Base-by-base conservation (phyloP, 2,329 filamentous ascomycete genomes). In the Chrysosporium keratinophilum region DNA sequence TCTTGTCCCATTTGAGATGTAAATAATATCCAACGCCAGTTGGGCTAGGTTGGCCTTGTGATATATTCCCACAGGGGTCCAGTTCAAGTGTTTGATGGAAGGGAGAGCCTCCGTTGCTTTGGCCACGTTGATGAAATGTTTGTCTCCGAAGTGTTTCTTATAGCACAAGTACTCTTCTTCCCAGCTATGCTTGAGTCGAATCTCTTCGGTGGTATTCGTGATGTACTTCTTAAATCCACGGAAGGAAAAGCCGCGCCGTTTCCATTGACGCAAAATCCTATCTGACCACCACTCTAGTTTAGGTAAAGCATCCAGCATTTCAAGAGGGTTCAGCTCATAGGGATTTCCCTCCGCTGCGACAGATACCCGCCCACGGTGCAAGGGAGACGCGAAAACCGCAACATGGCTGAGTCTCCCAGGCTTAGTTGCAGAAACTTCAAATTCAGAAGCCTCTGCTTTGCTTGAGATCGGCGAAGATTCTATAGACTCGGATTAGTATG, bases 11-110 rank as follows among this genome's bases (percentile, higher is more conserved):
- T 48, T 54, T n/a, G 44, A 54, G 20, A 48, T 48, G 15, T 39
- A 44, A 6, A 59, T 49, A 7, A 60, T 44, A 44, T 57, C 56
- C 40, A 58, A 23, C 19, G 56, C 52, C 14, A 60, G 40, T 37
- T 55, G 54, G 14, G 56, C 59, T 3, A 60, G 48, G 43, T 60
- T 60, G 17, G 59, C 57, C 39, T 54, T 59, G 23, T 57, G 54
- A 20, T 48, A 56, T 17, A 56, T 20, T 19, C 35, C 47, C 14
- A 44, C 31, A 6, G 56, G 47, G 14, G 48, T 28, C 54, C 54
- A 57, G 19, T 48, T 47, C 20, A 53, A 15, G 5, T 39, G 11
- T 45, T 53, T 20, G 5, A 56, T 33, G 0, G 46, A 56, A 5
- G 56, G 56, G 23, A 59, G 43, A 3, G 35, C 52, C 14, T 46